phyloP scores from a whole-genome alignment of 208 protist species.

The Phytomonas sp. region DNA sequence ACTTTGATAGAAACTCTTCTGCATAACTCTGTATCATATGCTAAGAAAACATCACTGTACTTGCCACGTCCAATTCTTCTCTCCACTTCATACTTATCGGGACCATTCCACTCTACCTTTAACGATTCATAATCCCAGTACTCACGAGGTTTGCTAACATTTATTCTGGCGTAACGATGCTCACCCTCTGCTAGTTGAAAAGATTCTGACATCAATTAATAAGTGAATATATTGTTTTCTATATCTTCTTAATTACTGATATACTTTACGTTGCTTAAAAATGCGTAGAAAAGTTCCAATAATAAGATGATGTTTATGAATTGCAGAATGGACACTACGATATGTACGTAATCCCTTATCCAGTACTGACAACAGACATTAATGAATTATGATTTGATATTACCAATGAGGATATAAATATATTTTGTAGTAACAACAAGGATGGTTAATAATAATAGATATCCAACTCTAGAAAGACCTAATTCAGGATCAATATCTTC shows the following conservation, averaged over 20 bases:
- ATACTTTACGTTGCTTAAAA: not conserved
- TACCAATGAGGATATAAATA: not conserved
- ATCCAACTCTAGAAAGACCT: not conserved
- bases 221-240: not conserved
- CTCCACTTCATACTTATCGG: slow-evolving; percentile 96
- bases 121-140: slow-evolving; percentile 94
- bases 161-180: slow-evolving; percentile 76
- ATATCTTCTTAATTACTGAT: slow-evolving; percentile 2
- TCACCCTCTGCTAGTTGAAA: slow-evolving; percentile 20
- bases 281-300: not conserved
- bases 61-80: slow-evolving; percentile 96
- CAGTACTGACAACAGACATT: not conserved
- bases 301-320: not conserved
- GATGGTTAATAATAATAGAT: not conserved
- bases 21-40: slow-evolving; percentile 81
- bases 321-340: not conserved
- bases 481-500: slow-evolving; percentile 78
- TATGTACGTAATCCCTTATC: not conserved
- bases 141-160: slow-evolving; percentile 83
- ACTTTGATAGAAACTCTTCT: slow-evolving; percentile 98
- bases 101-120: slow-evolving; percentile 91
- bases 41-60: slow-evolving; percentile 99
- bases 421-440: not conserved
- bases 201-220: not conserved
- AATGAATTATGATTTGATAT: not conserved